A percentile compares a stretch with the other conserved stretches of the same genome.
Conservation (phyloP, 2,329 filamentous ascomycete genomes). For the Pseudocercospora vitis region DNA sequence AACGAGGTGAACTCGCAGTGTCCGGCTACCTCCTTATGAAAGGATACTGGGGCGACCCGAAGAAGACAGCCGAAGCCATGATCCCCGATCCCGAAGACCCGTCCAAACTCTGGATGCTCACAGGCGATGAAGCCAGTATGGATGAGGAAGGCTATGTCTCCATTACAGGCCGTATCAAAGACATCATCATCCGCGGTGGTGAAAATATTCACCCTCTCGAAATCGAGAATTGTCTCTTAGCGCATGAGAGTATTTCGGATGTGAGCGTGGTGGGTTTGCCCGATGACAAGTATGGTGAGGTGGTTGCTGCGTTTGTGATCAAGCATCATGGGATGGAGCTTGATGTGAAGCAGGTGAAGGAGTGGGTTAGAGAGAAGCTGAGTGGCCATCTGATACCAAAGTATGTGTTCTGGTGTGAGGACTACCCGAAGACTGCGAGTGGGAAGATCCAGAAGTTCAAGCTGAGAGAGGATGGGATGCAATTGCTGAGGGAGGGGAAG, state of each 20-base stretch:
- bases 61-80: slow-evolving; percentile 67
- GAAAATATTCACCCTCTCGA: slow-evolving; percentile 96
- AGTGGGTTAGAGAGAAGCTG: slow-evolving; percentile 70
- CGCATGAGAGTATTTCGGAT: slow-evolving; percentile 68
- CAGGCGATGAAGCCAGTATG: slow-evolving; percentile 87
- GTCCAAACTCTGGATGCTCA: slow-evolving; percentile 78
- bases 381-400: slow-evolving; percentile 79
- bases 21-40: slow-evolving; percentile 87
- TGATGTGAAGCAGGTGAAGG: slow-evolving; percentile 60
- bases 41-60: slow-evolving; percentile 79
- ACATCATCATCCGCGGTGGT: slow-evolving; percentile 89
- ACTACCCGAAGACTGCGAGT: slow-evolving; percentile 92
- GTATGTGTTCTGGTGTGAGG: slow-evolving; percentile 80
- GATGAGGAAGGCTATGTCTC: slow-evolving; percentile 78
- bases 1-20: slow-evolving; percentile 77
- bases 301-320: slow-evolving; percentile 80
- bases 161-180: slow-evolving; percentile 90
- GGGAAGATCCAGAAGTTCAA: slow-evolving; percentile 97
- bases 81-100: slow-evolving; percentile 57
- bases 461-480: slow-evolving; percentile 65
- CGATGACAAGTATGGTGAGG: slow-evolving; percentile 80
- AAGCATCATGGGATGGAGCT: slow-evolving; percentile 50
- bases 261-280: slow-evolving; percentile 81
- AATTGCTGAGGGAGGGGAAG: slow-evolving; percentile 46
- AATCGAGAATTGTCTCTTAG: slow-evolving; percentile 82